A percentile compares a stretch with the other conserved stretches of the same genome.
phyloP scores from a whole-genome alignment of 768 basidiomycete species.

The Tulasnella sp. region DNA sequence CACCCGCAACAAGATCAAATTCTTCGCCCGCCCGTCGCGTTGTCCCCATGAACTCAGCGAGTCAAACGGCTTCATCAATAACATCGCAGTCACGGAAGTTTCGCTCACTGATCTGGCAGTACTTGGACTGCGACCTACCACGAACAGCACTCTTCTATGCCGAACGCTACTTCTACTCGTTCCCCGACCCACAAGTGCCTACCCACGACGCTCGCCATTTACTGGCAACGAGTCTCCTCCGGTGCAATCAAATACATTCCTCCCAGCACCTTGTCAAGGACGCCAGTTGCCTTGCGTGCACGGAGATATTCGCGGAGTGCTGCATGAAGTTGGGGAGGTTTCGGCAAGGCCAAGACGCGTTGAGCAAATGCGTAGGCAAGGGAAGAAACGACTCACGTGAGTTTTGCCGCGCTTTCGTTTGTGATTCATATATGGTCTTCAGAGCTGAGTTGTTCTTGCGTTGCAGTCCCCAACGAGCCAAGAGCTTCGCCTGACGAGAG shows the following conservation, averaged over 20 bases:
- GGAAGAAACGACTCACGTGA: conserved; percentile 46
- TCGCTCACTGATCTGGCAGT: conserved; percentile 67
- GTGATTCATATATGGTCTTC: conserved; percentile 17
- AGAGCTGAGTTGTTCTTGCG: neutral
- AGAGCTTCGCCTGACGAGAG: conserved; percentile 67
- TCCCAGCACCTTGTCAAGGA: conserved; percentile 69
- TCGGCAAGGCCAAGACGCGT: conserved; percentile 54
- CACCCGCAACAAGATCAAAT: neutral
- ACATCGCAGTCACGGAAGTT: conserved; percentile 13
- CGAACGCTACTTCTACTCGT: conserved; percentile 62
- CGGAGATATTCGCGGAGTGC: conserved; percentile 74
- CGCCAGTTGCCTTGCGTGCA: conserved; percentile 65
- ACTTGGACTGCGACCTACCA: conserved; percentile 74
- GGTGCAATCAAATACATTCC: conserved; percentile 66
- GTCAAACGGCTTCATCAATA: neutral
- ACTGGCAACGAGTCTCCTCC: conserved; percentile 73
- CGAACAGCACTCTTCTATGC: conserved; percentile 85
- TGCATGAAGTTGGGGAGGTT: conserved; percentile 68
- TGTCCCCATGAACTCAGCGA: neutral
- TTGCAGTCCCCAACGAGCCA: conserved; percentile 35
- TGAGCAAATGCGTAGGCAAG: conserved; percentile 38
- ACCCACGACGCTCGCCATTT: conserved; percentile 82
- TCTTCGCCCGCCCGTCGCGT: neutral
- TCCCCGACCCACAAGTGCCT: conserved; percentile 51
- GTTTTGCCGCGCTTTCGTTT: neutral